These are phyloP conservation scores for Neopestalotiopsis clavispora DNA, from an alignment of 2,329 filamentous ascomycete genomes.

Conservation along the genomic window DNA sequence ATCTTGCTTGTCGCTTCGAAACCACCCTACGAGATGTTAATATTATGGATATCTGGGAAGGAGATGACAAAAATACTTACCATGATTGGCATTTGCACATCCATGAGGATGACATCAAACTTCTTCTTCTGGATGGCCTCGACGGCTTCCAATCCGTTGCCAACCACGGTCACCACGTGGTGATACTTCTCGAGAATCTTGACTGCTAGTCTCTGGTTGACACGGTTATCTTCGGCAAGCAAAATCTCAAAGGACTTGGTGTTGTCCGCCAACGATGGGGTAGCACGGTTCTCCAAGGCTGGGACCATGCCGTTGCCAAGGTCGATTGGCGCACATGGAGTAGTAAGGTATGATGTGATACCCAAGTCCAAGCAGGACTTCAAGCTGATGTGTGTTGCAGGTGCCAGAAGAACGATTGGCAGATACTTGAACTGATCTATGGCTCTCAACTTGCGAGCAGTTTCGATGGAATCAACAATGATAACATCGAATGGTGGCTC, in stretches of 20 bases:
- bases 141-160: conserved; percentile 92
- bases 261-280: conserved; percentile 89
- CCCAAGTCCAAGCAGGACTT: conserved; percentile 94
- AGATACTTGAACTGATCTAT: conserved; percentile 98
- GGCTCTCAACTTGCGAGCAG: conserved; percentile 81
- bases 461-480: conserved; percentile 91
- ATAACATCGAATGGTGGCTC: conserved; percentile 89
- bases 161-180: conserved; percentile 88
- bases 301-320: conserved; percentile 96
- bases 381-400: conserved; percentile 86
- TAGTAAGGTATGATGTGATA: conserved; percentile 99
- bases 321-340: conserved; percentile 91
- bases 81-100: conserved; percentile 99
- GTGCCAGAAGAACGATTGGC: conserved; percentile 89
- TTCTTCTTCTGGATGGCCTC: conserved; percentile 90
- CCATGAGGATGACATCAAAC: conserved; percentile 98
- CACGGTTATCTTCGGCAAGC: conserved; percentile 93
- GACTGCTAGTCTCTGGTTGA: conserved; percentile 94
- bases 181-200: conserved; percentile 98
- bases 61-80: conserved; percentile 50
- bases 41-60: conserved; percentile 4
- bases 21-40: conserved; percentile 66
- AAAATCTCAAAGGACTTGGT: conserved; percentile 95
- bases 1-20: conserved; percentile 98
- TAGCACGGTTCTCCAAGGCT: conserved; percentile 89